Conservation (phyloP, 345 rosid species). For the Aquilaria yunnanensis region DNA sequence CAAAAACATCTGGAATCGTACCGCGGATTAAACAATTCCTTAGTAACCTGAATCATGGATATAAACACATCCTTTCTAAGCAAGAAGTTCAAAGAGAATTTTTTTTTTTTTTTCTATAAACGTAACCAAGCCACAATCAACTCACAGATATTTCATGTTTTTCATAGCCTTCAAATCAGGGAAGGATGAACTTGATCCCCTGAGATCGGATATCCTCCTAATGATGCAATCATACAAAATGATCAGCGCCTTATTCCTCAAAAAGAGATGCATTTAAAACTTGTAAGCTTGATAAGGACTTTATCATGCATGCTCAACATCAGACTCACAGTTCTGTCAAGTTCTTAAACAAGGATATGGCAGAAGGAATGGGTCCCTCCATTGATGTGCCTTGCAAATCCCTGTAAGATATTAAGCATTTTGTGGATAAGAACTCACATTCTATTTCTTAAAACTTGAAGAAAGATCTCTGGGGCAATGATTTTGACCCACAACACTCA, state of each 20-base stretch:
- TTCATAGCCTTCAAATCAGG: conserved; percentile 38
- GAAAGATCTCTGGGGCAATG: not conserved
- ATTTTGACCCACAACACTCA: conserved; percentile 26
- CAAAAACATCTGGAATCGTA: conserved; percentile 44
- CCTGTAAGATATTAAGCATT: conserved; percentile 26
- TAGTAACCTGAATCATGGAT: conserved; percentile 37
- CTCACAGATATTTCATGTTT: conserved; percentile 40
- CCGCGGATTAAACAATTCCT: conserved; percentile 56
- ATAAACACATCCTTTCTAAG: conserved; percentile 4
- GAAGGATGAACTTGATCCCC: conserved; percentile 39
- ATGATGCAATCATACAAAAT: conserved; percentile 1
- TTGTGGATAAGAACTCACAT: not conserved
- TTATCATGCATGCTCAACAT: not conserved
- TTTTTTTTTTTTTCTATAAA: no score
- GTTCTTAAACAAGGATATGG: conserved; percentile 43
- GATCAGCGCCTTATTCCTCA: not conserved
- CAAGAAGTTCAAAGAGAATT: not conserved
- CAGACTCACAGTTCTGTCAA: conserved; percentile 53
- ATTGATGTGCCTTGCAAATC: conserved; percentile 77
- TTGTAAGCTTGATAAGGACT: not conserved
- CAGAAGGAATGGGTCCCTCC: conserved; percentile 86
- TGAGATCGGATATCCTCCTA: conserved; percentile 72
- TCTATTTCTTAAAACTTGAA: not conserved
- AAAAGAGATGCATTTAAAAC: not conserved
- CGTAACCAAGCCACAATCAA: conserved; percentile 4